Base-by-base conservation (phyloP, 371 early-diverging fungal species). In the Rhizopus microsporus region DNA sequence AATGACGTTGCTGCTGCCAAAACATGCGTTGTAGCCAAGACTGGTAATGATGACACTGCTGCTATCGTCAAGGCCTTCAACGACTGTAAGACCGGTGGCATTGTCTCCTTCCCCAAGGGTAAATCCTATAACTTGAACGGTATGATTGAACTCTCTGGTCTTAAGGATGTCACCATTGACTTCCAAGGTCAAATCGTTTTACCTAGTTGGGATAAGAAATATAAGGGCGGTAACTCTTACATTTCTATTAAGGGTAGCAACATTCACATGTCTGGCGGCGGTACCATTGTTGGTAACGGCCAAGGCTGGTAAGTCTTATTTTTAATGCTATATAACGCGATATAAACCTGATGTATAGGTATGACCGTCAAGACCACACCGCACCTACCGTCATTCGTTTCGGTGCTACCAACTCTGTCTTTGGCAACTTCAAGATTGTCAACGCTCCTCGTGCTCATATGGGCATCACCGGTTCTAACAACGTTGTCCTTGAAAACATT, bases 361-460 rank as follows among this genome's bases (percentile, higher is more conserved):
- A 37, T 13, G 67, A 72, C 46, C 62, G 62, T 13, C 35, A 49
- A 8, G 56, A 68, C 17, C 66, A 54, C 2, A 68, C 57, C 3
- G 72, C 72, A 5, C 72, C 72, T 47, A 66, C 63, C 33, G 63
- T 72, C 9, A 57, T 72, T 46, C 59, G 62, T 39, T 63, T 66
- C 15, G 59, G 60, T 38, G 67, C 59, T 10, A 60, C 59, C 32
- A 58, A 59, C 54, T 72, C 72, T 8, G 48, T 53, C n/a, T 69
- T 72, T 38, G 59, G 63, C 40, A 56, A 63, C n/a, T 72, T 72
- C 59, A 59, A 55, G 5, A 69, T 72, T 23, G 40, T 40, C 12
- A 51, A 68, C n/a, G 63, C 72, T 35, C 72, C 72, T 50, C 44
- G 72, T 38, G 63, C 67, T 40, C 72, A 72, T 30, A 53, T 72